Conservation (phyloP, 768 basidiomycete genomes). For the Sarcodon sp. region DNA sequence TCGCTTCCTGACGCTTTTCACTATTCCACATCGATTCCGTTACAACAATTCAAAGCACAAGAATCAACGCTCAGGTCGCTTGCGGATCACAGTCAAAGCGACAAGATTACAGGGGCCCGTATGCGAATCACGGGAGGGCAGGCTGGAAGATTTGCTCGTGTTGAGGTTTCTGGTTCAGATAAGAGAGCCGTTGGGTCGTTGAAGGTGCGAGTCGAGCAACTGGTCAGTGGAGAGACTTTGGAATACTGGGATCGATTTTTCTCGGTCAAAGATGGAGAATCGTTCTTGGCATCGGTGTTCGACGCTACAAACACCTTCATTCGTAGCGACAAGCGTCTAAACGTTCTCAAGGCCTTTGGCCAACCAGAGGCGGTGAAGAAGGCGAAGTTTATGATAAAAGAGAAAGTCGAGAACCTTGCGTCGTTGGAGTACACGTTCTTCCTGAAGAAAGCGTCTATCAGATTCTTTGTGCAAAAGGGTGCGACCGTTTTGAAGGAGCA, state of each 20-base stretch:
- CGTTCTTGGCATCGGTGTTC: slow-evolving; percentile 22
- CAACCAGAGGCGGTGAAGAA: slow-evolving; percentile 21
- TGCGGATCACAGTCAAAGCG: slow-evolving; percentile 16
- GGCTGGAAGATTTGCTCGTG: slow-evolving; percentile 15
- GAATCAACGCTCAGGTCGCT: slow-evolving; percentile 12
- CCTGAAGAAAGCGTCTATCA: slow-evolving; percentile 25
- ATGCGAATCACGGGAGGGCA: slow-evolving; percentile 15
- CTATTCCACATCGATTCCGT: not conserved
- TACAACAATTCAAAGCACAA: slow-evolving; percentile 4
- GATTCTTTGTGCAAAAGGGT: slow-evolving; percentile 39
- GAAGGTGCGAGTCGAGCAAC: slow-evolving; percentile 46
- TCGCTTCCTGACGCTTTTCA: slow-evolving; percentile 13
- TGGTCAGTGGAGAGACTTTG: slow-evolving; percentile 37
- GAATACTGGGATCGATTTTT: not conserved
- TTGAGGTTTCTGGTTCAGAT: slow-evolving; percentile 36
- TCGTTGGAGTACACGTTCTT: slow-evolving; percentile 26
- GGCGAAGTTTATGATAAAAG: slow-evolving; percentile 30
- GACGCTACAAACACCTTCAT: slow-evolving; percentile 27
- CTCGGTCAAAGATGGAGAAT: slow-evolving; percentile 23
- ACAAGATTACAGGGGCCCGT: slow-evolving; percentile 20
- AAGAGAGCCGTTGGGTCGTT: slow-evolving; percentile 40
- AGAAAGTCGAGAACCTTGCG: slow-evolving; percentile 33
- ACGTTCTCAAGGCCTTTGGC: slow-evolving; percentile 34
- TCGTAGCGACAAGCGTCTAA: slow-evolving; percentile 31
- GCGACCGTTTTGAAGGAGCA: slow-evolving; percentile 18